Percentiles rank a stretch among this genome's conserved stretches.
Evolutionary conservation across 2,329 filamentous ascomycete genomes (phyloP).

Genomic region (Dothideomycetidae sp.): DNA sequence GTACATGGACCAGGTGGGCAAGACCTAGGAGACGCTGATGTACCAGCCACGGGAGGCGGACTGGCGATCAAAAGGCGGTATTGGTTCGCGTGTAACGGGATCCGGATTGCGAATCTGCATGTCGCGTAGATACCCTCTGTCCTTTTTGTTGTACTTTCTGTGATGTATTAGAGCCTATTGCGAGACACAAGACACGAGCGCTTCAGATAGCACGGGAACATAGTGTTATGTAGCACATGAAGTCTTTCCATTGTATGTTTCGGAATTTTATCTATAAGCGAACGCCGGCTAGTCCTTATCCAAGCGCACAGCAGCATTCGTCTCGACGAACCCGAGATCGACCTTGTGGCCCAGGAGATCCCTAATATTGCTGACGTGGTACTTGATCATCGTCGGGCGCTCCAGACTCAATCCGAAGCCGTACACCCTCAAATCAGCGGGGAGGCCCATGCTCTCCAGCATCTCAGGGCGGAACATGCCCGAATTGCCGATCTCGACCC

Average conservation of each 20-base stretch:
- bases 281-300: constrained; percentile 50
- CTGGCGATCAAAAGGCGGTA: constrained; percentile 67
- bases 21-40: constrained; percentile 6
- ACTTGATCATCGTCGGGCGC: constrained; percentile 97
- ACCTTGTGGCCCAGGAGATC: constrained; percentile 92
- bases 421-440: constrained; percentile 82
- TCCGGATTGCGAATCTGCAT: constrained; percentile 65
- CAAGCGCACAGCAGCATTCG: constrained; percentile 77
- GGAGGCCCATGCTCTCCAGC: constrained; percentile 86
- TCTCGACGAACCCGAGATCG: constrained; percentile 82
- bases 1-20: constrained; percentile 7
- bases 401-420: constrained; percentile 88
- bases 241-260: no score
- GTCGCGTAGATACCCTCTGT: constrained; percentile 36
- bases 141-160: no score
- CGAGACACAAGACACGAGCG: no score
- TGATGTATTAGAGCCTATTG: no score
- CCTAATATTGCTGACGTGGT: constrained; percentile 63
- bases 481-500: constrained; percentile 95
- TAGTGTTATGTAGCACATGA: no score
- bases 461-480: constrained; percentile 99
- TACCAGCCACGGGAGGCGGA: constrained; percentile 23
- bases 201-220: no score
- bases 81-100: constrained; percentile 65
- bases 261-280: no score